Conservation (phyloP, 1,284 basidiomycete genomes). For the Malassezia cuniculi region DNA sequence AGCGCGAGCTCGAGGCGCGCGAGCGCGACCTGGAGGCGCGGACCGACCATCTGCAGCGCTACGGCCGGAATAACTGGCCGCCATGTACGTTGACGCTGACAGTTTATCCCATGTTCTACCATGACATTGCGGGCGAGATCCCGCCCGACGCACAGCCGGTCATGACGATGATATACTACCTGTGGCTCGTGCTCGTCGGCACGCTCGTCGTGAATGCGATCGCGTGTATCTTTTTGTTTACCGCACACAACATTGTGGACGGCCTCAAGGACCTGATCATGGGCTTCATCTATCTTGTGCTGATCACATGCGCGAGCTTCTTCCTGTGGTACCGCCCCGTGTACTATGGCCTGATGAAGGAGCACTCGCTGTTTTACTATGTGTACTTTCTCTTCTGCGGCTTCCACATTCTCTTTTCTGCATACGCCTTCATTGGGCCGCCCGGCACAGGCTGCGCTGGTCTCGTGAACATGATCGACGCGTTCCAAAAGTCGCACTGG, state of each 20-base stretch:
- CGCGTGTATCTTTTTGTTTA: constrained; percentile 74
- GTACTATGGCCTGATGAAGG: constrained; percentile 95
- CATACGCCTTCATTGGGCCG: constrained; percentile 47
- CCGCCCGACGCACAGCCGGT: constrained; percentile 65
- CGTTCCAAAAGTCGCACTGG: constrained; percentile 17
- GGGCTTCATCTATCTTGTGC: constrained; percentile 60
- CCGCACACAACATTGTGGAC: no score
- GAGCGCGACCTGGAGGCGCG: constrained; percentile 56
- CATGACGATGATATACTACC: constrained; percentile 57
- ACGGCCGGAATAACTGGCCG: constrained; percentile 81
- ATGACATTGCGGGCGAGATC: constrained; percentile 78
- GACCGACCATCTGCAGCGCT: constrained; percentile 58
- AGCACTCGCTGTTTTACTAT: constrained; percentile 54
- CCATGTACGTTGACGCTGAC: constrained; percentile 48
- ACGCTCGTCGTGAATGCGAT: constrained; percentile 81
- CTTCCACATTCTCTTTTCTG: constrained; percentile 76
- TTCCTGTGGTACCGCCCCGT: constrained; percentile 70
- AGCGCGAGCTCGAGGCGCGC: constrained; percentile 64
- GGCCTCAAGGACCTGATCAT: constrained; percentile 65
- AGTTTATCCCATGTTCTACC: constrained; percentile 89
- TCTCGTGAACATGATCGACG: constrained; percentile 77
- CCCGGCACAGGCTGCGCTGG: constrained; percentile 75
- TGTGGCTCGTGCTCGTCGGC: constrained; percentile 49
- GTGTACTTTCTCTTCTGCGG: constrained; percentile 79
- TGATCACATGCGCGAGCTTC: constrained; percentile 71